Percentiles rank a stretch among this genome's conserved stretches.
phyloP scores from a whole-genome alignment of 2,329 filamentous ascomycete species.

The Paecilomyces niveus region DNA sequence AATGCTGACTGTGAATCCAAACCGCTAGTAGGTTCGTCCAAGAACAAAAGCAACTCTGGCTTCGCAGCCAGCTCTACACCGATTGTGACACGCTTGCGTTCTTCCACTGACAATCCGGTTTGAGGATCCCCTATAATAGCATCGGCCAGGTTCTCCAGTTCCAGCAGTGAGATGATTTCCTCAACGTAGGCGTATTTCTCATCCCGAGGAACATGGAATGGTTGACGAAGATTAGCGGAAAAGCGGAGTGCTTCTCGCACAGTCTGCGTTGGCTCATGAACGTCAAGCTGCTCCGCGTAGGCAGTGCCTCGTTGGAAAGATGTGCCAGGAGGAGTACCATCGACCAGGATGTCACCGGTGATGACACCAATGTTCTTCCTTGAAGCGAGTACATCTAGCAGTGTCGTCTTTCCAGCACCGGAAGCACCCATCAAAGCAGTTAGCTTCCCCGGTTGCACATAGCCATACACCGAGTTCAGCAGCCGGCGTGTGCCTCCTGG shows the following conservation, averaged over 20 bases:
- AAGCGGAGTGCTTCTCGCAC: slow-evolving; percentile 61
- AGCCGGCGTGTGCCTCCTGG: slow-evolving; percentile 40
- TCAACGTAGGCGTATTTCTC: slow-evolving; percentile 65
- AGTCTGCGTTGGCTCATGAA: slow-evolving; percentile 60
- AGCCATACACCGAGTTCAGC: slow-evolving; percentile 59
- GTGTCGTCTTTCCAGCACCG: slow-evolving; percentile 47
- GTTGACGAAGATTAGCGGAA: slow-evolving; percentile 58
- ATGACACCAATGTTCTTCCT: slow-evolving; percentile 39
- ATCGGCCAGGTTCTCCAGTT: slow-evolving; percentile 61
- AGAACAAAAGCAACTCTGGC: slow-evolving; percentile 53
- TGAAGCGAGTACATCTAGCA: slow-evolving; percentile 41
- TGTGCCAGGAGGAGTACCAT: slow-evolving; percentile 35
- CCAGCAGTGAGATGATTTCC: slow-evolving; percentile 60
- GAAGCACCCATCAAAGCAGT: slow-evolving; percentile 77
- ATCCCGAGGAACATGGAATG: slow-evolving; percentile 47
- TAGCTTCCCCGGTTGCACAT: slow-evolving; percentile 67
- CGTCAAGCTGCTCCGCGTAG: slow-evolving; percentile 57
- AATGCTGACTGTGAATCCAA: slow-evolving; percentile 64
- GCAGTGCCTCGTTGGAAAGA: slow-evolving; percentile 49
- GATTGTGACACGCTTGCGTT: slow-evolving; percentile 61
- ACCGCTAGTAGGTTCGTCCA: slow-evolving; percentile 58
- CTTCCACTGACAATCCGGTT: slow-evolving; percentile 56
- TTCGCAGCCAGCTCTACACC: slow-evolving; percentile 57
- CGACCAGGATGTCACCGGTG: slow-evolving; percentile 37
- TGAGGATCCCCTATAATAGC: slow-evolving; percentile 56